Evolutionary conservation across 2,329 filamentous ascomycete genomes (phyloP).

Genomic region (Ascochyta viciae-villosae): DNA sequence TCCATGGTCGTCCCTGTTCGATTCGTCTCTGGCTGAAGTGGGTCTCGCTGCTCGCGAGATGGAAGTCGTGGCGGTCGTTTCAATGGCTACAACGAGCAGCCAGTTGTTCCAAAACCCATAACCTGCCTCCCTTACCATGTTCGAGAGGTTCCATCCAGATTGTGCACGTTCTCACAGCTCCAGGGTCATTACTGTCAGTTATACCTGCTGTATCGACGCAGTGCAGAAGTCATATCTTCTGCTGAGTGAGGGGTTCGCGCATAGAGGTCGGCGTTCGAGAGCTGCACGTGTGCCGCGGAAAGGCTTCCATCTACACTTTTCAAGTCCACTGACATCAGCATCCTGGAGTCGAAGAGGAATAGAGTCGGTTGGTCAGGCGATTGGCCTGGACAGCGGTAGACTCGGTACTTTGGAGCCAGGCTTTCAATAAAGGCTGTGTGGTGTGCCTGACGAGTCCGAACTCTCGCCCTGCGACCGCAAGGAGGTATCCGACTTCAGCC

Average conservation of each 20-base stretch:
- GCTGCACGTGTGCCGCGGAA: neutral
- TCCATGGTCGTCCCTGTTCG: neutral
- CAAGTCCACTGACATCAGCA: neutral
- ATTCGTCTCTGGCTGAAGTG: neutral
- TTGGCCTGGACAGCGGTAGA: neutral
- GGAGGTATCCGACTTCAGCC: neutral
- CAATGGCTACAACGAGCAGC: neutral
- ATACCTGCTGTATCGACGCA: neutral
- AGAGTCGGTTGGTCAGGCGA: neutral
- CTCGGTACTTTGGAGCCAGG: neutral
- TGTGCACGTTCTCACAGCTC: neutral
- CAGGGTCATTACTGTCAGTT: neutral
- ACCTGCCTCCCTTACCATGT: neutral
- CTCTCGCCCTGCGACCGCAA: neutral
- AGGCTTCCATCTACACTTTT: neutral
- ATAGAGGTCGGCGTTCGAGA: neutral
- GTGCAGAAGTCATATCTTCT: neutral
- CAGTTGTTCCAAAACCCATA: neutral
- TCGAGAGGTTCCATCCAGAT: neutral
- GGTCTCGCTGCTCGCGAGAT: neutral
- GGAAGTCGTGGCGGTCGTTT: neutral
- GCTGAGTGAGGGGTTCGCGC: neutral
- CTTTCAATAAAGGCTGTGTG: neutral
- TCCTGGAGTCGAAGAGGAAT: neutral
- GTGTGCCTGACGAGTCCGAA: neutral